These are phyloP conservation scores for Echinosophora koreensis DNA, from an alignment of 306 rosid species.

Conservation along the genomic window DNA sequence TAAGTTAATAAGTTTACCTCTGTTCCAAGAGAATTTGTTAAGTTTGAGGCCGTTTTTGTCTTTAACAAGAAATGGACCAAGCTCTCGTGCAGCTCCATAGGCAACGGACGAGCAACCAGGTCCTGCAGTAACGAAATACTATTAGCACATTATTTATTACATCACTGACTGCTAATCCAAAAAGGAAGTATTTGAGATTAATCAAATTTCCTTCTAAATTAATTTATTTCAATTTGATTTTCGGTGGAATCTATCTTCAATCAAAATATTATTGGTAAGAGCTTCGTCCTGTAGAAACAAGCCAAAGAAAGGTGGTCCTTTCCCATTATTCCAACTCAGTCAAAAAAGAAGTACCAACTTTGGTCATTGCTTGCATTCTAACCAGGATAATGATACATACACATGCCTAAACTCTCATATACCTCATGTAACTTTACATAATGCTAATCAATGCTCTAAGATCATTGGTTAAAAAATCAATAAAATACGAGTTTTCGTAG, in stretches of 20 bases:
- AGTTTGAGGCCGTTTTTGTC: conserved; percentile 45
- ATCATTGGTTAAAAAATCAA: no score
- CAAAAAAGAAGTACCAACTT: no score
- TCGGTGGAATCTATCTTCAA: not conserved
- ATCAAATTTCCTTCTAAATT: not conserved
- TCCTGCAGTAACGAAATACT: conserved; percentile 55
- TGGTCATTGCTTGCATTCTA: not conserved
- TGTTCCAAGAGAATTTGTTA: conserved; percentile 70
- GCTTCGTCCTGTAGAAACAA: not conserved
- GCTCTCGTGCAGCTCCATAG: conserved; percentile 77
- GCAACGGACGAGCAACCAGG: conserved; percentile 83
- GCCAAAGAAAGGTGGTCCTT: no score
- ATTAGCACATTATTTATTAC: not conserved
- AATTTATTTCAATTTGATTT: conserved; percentile 2
- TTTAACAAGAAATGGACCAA: conserved; percentile 74
- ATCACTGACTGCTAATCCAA: not conserved
- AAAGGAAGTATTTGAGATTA: not conserved
- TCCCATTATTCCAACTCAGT: not conserved
- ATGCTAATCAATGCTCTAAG: no score
- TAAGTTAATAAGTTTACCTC: conserved; percentile 38
- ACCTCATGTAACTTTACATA: no score
- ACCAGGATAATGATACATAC: not conserved
- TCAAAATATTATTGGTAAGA: not conserved
- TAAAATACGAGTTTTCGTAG: no score
- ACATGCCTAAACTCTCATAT: no score